Conservation (phyloP, 768 basidiomycete genomes). For the Lentinus tigrinus region DNA sequence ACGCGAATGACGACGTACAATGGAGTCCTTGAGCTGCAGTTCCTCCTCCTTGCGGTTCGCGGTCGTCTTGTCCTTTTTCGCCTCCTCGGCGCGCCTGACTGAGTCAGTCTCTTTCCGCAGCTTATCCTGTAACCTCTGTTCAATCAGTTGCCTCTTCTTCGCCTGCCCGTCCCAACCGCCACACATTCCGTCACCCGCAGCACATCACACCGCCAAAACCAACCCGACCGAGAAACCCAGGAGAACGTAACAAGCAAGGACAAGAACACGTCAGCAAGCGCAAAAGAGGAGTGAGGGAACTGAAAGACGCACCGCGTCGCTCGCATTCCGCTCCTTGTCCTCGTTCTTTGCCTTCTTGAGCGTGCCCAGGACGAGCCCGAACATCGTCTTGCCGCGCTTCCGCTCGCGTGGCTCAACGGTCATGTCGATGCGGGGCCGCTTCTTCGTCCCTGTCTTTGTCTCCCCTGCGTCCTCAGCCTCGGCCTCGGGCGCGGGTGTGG, state of each 20-base stretch:
- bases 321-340: conserved; percentile 81
- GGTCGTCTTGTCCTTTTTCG: conserved; percentile 75
- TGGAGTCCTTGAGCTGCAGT: conserved; percentile 74
- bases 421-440: conserved; percentile 75
- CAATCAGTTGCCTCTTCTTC: conserved; percentile 79
- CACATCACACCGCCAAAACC: not conserved
- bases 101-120: conserved; percentile 82
- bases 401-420: conserved; percentile 56
- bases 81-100: conserved; percentile 83
- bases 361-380: conserved; percentile 79
- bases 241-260: not conserved
- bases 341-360: conserved; percentile 86
- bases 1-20: conserved; percentile 47
- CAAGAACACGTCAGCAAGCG: not conserved
- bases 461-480: conserved; percentile 26
- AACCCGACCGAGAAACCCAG: not conserved
- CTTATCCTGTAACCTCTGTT: conserved; percentile 83
- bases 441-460: conserved; percentile 36
- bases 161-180: conserved; percentile 45
- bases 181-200: not conserved
- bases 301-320: conserved; percentile 63
- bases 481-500: conserved; percentile 10
- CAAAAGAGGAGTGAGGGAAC: not conserved
- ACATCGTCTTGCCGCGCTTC: conserved; percentile 86
- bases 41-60: conserved; percentile 85